phyloP scores from a whole-genome alignment of 2,329 filamentous ascomycete genomes.

The Diplodia mutila region DNA sequence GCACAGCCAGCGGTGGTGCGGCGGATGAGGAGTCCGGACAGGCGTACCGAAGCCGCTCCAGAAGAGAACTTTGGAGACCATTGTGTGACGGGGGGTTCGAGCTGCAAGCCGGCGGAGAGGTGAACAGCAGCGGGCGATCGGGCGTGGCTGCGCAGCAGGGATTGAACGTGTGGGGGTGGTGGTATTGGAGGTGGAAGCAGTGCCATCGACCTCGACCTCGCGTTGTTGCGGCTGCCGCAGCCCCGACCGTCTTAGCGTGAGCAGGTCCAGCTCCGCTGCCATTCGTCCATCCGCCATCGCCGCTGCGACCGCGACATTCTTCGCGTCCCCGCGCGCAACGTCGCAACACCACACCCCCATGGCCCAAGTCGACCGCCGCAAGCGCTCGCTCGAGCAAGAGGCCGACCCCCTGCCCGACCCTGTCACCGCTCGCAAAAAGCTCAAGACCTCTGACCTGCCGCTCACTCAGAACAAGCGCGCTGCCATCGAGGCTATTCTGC shows the following conservation, averaged over 20 bases:
- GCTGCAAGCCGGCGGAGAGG: slow-evolving; percentile 13
- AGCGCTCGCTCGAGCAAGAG: slow-evolving; percentile 35
- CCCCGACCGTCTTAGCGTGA: slow-evolving; percentile 18
- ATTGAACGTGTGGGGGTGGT: slow-evolving; percentile 9
- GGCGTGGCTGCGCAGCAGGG: background rate
- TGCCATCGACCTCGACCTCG: background rate
- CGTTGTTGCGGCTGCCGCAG: background rate
- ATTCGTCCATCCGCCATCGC: background rate
- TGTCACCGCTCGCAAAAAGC: slow-evolving; percentile 56
- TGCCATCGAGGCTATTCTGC: slow-evolving; percentile 75
- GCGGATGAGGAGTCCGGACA: slow-evolving; percentile 28
- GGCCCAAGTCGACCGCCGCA: slow-evolving; percentile 27
- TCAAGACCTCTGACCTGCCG: slow-evolving; percentile 76
- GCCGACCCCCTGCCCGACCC: slow-evolving; percentile 33
- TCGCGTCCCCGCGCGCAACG: background rate
- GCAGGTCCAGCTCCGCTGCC: slow-evolving; percentile 7
- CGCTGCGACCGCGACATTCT: slow-evolving; percentile 6
- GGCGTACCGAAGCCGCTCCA: slow-evolving; percentile 88
- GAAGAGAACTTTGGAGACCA: slow-evolving; percentile 69
- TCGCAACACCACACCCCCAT: slow-evolving; percentile 18
- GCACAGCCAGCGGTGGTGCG: slow-evolving; percentile 10
- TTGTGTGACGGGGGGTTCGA: slow-evolving; percentile 34
- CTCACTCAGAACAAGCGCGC: slow-evolving; percentile 72
- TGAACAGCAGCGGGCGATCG: background rate
- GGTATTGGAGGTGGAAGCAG: slow-evolving; percentile 3